Evolutionary conservation across 1,139 yeast species (phyloP).

Genomic region (Pneumocystis murina): DNA sequence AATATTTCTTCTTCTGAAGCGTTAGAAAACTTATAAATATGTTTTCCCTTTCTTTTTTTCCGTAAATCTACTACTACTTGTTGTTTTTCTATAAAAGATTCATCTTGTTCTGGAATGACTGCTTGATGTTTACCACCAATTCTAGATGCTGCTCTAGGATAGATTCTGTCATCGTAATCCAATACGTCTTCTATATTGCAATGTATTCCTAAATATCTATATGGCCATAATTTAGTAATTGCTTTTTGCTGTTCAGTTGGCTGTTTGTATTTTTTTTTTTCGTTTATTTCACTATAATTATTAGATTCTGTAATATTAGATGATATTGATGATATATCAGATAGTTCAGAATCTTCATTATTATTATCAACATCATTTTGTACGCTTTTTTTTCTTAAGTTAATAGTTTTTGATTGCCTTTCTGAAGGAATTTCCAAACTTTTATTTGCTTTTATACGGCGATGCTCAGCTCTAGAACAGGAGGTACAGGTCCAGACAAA

Average conservation of each 20-base stretch:
- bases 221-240: constrained; percentile 41
- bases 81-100: constrained; percentile 56
- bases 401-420: background rate
- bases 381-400: background rate
- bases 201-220: constrained; percentile 66
- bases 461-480: constrained; percentile 40
- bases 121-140: constrained; percentile 66
- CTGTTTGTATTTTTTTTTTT: constrained; percentile 10
- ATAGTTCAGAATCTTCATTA: constrained; percentile 9
- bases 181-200: constrained; percentile 64
- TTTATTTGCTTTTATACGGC: constrained; percentile 24
- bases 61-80: constrained; percentile 13
- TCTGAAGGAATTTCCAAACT: constrained; percentile 8
- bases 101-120: constrained; percentile 52
- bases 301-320: background rate
- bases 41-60: constrained; percentile 14
- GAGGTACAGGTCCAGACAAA: constrained; percentile 87
- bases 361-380: constrained; percentile 21
- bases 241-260: constrained; percentile 24
- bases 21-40: constrained; percentile 11
- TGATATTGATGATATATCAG: background rate
- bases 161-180: constrained; percentile 65
- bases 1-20: background rate
- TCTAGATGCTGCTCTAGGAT: constrained; percentile 69
- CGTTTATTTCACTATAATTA: constrained; percentile 4